A percentile compares a stretch with the other conserved stretches of the same genome.
These are phyloP conservation scores for Pseudogymnoascus sp. DNA, from an alignment of 2,329 filamentous ascomycete genomes.

Conservation along the genomic window DNA sequence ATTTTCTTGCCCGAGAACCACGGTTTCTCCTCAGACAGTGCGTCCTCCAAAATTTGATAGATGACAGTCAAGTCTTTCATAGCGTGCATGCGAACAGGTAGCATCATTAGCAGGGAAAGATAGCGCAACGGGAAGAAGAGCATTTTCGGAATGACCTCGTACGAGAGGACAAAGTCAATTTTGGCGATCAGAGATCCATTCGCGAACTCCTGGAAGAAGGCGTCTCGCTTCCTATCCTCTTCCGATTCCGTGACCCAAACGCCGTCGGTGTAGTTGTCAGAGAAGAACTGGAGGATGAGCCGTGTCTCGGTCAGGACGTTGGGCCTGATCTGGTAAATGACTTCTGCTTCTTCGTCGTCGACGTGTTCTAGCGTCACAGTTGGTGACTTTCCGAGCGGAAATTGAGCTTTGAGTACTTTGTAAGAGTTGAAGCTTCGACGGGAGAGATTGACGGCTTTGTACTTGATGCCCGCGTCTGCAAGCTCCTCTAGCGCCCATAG, in stretches of 20 bases:
- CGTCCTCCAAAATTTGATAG: constrained; percentile 22
- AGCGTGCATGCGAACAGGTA: constrained; percentile 19
- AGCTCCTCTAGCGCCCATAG: constrained; percentile 25
- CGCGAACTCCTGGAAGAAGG: constrained; percentile 23
- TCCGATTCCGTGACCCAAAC: constrained; percentile 16
- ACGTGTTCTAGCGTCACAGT: constrained; percentile 17
- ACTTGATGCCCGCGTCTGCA: constrained; percentile 15
- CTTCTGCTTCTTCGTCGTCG: background rate
- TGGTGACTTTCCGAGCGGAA: constrained; percentile 23
- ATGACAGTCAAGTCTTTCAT: constrained; percentile 15
- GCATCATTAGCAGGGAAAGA: constrained; percentile 15
- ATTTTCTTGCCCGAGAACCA: constrained; percentile 18
- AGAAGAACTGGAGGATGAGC: constrained; percentile 23
- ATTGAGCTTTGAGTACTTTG: constrained; percentile 16
- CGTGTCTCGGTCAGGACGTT: constrained; percentile 22
- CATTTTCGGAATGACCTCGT: constrained; percentile 18
- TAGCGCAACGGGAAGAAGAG: constrained; percentile 20
- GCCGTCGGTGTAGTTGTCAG: constrained; percentile 19
- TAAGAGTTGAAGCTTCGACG: constrained; percentile 14
- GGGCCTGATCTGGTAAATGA: constrained; percentile 10
- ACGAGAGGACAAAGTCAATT: constrained; percentile 16
- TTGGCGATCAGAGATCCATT: constrained; percentile 16
- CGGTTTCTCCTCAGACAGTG: constrained; percentile 20
- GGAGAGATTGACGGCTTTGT: constrained; percentile 20
- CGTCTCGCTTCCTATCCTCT: constrained; percentile 18